Evolutionary conservation across 2,329 filamentous ascomycete species (phyloP).

Genomic region (Truncatella angustata): DNA sequence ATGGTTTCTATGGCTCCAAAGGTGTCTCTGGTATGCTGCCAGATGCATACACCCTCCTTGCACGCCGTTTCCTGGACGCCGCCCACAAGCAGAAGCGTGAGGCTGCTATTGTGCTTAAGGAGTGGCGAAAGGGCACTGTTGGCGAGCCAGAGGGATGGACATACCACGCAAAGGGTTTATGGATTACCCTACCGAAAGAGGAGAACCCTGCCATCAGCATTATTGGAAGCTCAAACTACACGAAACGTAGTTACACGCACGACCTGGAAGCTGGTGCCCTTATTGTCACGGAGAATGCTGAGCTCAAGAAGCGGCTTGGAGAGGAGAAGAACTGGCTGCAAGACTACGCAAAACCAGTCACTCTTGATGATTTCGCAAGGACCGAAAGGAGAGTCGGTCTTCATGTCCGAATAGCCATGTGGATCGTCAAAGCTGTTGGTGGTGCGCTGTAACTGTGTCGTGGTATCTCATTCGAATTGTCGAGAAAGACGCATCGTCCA

Average conservation of each 20-base stretch:
- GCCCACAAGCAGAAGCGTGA: conserved; percentile 45
- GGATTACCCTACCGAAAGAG: conserved; percentile 73
- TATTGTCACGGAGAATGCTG: conserved; percentile 76
- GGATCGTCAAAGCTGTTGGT: conserved; percentile 82
- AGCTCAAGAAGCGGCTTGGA: conserved; percentile 68
- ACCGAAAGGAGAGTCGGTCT: conserved; percentile 81
- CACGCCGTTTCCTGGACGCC: conserved; percentile 72
- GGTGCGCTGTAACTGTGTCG: conserved; percentile 71
- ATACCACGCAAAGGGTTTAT: conserved; percentile 95
- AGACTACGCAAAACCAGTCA: conserved; percentile 67
- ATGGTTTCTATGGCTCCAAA: conserved; percentile 88
- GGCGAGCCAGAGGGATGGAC: conserved; percentile 87
- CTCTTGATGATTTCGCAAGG: conserved; percentile 74
- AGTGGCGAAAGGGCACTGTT: conserved; percentile 84
- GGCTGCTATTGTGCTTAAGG: conserved; percentile 69
- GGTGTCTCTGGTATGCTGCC: conserved; percentile 90
- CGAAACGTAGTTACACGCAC: conserved; percentile 85
- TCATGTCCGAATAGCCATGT: conserved; percentile 87
- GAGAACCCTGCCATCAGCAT: conserved; percentile 73
- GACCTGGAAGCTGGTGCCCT: conserved; percentile 89
- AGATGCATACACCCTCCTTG: conserved; percentile 86
- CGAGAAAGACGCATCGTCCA: not conserved
- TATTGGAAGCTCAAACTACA: conserved; percentile 93
- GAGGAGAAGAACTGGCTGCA: conserved; percentile 81
- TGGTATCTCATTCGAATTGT: too few relatives aligned